These are phyloP conservation scores for Boletus rufocinnamomeus DNA, from an alignment of 768 basidiomycete species.

Conservation along the genomic window DNA sequence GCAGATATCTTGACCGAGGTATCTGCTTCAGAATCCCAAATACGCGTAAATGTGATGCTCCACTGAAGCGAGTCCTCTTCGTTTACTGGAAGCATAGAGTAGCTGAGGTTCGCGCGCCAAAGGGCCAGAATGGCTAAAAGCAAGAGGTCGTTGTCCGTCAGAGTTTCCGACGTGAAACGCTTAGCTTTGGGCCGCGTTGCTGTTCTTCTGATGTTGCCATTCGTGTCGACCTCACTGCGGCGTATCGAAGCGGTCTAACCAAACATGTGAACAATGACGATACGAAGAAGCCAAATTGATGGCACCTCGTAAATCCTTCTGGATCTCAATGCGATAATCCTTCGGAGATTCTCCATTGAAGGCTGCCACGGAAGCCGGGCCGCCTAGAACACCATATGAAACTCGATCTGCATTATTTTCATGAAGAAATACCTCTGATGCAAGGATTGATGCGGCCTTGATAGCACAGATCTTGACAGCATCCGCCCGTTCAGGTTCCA, in stretches of 20 bases:
- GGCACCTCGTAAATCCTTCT: conserved; percentile 59
- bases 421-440: conserved; percentile 55
- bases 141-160: conserved; percentile 70
- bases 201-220: conserved; percentile 54
- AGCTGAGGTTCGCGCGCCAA: conserved; percentile 59
- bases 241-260: conserved; percentile 50
- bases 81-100: conserved; percentile 51
- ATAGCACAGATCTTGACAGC: conserved; percentile 79
- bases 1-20: conserved; percentile 64
- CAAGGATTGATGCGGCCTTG: conserved; percentile 68
- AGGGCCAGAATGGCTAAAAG: conserved; percentile 68
- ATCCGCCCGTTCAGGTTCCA: conserved; percentile 78
- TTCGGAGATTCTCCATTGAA: conserved; percentile 50
- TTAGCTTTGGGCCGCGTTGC: conserved; percentile 62
- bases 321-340: conserved; percentile 48
- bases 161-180: conserved; percentile 55
- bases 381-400: conserved; percentile 41
- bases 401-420: not conserved
- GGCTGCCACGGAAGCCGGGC: conserved; percentile 57
- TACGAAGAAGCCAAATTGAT: conserved; percentile 9
- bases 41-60: conserved; percentile 47
- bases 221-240: conserved; percentile 62
- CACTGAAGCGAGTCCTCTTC: conserved; percentile 46
- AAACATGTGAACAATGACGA: conserved; percentile 12
- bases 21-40: conserved; percentile 68